These are phyloP conservation scores for Fallopia convolvulus DNA, from an alignment of 148 eudicot species.

Conservation along the genomic window DNA sequence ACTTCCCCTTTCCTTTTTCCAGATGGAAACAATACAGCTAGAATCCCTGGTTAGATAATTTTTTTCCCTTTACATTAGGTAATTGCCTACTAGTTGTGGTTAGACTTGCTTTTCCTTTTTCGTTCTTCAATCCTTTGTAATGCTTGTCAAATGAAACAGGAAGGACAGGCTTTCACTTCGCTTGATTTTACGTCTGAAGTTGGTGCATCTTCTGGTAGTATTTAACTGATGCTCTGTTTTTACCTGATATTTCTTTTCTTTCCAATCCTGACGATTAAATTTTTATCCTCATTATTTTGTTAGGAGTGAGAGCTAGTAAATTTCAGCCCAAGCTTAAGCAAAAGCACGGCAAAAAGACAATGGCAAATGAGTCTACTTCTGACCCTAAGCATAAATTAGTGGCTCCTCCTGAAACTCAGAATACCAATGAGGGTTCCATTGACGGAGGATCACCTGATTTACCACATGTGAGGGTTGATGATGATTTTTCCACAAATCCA, in stretches of 20 bases:
- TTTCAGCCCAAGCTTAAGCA: conserved; percentile 40
- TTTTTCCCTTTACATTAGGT: not conserved
- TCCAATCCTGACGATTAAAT: not conserved
- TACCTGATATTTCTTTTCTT: not conserved
- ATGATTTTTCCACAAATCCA: conserved; percentile 21
- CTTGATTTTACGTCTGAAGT: conserved; percentile 25
- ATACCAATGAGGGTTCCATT: conserved; percentile 17
- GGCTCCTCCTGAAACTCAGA: conserved; percentile 28
- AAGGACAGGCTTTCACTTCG: conserved; percentile 30
- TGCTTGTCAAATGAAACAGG: conserved; percentile 25
- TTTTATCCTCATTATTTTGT: conserved; percentile 16
- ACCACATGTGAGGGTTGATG: conserved; percentile 25
- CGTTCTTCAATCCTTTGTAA: not conserved
- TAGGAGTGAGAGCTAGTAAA: conserved; percentile 40
- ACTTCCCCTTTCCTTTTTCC: conserved; percentile 18
- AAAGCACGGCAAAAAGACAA: conserved; percentile 21
- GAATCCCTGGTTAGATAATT: conserved; percentile 20
- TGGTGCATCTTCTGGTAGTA: conserved; percentile 45
- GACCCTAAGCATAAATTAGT: conserved; percentile 14
- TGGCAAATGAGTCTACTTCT: conserved; percentile 20
- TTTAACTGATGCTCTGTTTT: conserved; percentile 6
- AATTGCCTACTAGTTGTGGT: conserved; percentile 6
- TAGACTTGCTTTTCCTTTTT: not conserved
- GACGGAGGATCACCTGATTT: conserved; percentile 22
- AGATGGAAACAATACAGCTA: conserved; percentile 11